Conservation (phyloP, 257 asterid genomes). For the Solanum chilense region DNA sequence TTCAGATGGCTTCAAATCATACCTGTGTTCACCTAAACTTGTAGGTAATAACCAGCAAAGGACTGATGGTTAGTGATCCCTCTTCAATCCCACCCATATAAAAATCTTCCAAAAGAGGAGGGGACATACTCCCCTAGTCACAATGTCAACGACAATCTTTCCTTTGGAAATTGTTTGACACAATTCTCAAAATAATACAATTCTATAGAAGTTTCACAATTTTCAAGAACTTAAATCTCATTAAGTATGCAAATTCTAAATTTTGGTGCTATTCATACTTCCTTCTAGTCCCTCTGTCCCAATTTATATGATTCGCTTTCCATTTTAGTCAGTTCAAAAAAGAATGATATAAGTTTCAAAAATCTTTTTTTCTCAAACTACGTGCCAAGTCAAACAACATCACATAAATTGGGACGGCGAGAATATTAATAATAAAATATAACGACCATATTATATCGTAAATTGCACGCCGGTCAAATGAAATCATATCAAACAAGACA, state of each 20-base stretch:
- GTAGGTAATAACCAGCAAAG: background rate
- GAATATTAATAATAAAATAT: background rate
- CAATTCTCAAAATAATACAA: background rate
- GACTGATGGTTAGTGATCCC: background rate
- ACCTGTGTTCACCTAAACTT: background rate
- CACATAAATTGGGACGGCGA: background rate
- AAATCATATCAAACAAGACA: background rate
- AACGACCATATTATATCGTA: background rate
- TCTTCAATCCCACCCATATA: background rate
- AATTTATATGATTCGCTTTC: background rate
- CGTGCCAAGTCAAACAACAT: background rate
- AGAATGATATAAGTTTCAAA: background rate
- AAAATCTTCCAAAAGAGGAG: background rate
- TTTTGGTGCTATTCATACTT: background rate
- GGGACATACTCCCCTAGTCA: background rate
- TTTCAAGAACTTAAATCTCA: background rate
- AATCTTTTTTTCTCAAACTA: background rate
- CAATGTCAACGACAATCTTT: background rate
- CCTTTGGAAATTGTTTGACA: background rate
- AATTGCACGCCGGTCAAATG: background rate
- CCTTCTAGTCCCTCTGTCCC: background rate
- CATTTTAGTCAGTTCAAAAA: background rate
- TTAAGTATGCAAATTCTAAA: background rate
- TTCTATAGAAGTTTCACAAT: background rate
- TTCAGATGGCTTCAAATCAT: background rate